Percentiles rank a stretch among this genome's conserved stretches.
Conservation (phyloP, 139 green algal genomes). For the Picochlorum costavermella region DNA sequence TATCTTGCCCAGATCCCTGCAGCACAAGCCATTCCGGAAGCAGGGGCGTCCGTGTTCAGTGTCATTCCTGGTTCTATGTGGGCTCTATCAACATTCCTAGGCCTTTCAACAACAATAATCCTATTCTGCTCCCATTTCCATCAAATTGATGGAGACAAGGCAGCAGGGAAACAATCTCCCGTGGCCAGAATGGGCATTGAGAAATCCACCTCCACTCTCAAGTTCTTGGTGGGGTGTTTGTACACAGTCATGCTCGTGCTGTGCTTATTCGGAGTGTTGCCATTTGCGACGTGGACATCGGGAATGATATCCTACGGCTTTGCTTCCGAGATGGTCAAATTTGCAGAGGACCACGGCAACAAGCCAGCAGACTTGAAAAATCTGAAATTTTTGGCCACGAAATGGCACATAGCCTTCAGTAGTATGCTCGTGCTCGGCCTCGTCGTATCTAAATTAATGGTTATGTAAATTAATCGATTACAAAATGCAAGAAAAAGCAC, state of each 20-base stretch:
- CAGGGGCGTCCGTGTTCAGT: background rate
- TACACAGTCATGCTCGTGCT: constrained; percentile 18
- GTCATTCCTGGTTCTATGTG: background rate
- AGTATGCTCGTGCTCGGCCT: constrained; percentile 24
- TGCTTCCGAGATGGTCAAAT: constrained; percentile 26
- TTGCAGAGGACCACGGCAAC: constrained; percentile 13
- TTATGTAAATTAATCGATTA: constrained; percentile 3
- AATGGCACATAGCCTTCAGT: constrained; percentile 32
- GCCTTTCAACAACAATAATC: constrained; percentile 79
- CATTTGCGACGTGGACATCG: constrained; percentile 23
- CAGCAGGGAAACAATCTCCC: constrained; percentile 75
- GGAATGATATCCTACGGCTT: constrained; percentile 26
- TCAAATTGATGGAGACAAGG: constrained; percentile 71
- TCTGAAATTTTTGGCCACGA: constrained; percentile 29
- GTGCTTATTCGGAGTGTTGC: constrained; percentile 18
- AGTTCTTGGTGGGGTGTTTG: constrained; percentile 17
- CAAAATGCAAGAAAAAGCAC: background rate
- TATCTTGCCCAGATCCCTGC: constrained; percentile 64
- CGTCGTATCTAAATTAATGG: constrained; percentile 23
- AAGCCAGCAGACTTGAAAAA: constrained; percentile 17
- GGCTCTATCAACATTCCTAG: constrained; percentile 51
- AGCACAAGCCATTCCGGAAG: background rate
- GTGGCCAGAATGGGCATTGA: constrained; percentile 69
- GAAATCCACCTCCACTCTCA: constrained; percentile 21
- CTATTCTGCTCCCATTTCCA: constrained; percentile 96